phyloP scores from a whole-genome alignment of 1,139 yeast species.

The Hyphopichia pseudoburtonii region DNA sequence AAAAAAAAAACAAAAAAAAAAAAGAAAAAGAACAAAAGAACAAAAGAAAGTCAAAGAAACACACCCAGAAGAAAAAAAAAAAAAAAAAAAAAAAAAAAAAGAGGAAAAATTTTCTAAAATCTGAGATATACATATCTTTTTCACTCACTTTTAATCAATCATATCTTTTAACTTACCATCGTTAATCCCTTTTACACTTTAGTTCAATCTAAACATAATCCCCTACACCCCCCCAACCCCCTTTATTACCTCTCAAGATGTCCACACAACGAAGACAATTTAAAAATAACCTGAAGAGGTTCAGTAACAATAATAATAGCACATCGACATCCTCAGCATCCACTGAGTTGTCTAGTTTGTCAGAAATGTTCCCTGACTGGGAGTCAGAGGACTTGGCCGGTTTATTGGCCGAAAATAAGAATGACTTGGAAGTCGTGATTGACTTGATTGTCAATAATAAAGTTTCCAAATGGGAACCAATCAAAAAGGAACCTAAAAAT shows the following conservation, averaged over 20 bases:
- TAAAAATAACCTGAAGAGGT: conserved; percentile 49
- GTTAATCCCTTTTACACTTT: too few species aligned
- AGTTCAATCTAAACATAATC: too few species aligned
- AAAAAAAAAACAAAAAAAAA: not conserved
- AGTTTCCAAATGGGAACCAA: conserved; percentile 61
- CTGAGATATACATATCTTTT: not conserved
- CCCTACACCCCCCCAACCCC: not conserved
- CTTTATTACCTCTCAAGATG: conserved; percentile 13
- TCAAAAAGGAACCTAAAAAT: conserved; percentile 48
- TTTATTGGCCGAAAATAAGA: conserved; percentile 68
- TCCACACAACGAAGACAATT: conserved; percentile 42
- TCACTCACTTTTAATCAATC: not conserved
- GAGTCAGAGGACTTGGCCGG: conserved; percentile 77
- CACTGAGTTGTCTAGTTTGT: conserved; percentile 54
- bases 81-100: too few species aligned
- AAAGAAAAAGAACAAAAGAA: not conserved
- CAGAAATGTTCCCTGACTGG: conserved; percentile 96
- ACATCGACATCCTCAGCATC: conserved; percentile 15
- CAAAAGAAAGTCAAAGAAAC: not conserved
- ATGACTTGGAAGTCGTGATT: conserved; percentile 76
- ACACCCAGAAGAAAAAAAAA: not conserved
- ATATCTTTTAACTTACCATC: too few species aligned
- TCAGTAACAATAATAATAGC: conserved; percentile 23
- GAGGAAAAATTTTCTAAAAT: not conserved
- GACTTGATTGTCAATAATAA: conserved; percentile 86